Evolutionary conservation across 2,329 filamentous ascomycete species (phyloP).

Genomic region (Onygenales sp.): DNA sequence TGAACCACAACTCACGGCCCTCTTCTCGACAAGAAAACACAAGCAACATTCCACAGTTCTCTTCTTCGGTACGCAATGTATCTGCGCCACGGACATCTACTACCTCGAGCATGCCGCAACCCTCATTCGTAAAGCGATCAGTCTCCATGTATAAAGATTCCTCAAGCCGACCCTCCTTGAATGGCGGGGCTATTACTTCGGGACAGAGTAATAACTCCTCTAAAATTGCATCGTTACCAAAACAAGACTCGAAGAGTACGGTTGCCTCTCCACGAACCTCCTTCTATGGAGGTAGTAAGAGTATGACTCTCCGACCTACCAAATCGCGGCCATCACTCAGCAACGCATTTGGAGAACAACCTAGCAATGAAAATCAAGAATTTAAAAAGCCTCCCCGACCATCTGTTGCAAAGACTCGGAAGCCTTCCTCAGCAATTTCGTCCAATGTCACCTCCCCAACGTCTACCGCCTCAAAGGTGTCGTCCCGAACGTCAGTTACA

Average conservation of each 20-base stretch:
- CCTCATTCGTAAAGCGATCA: constrained; percentile 10
- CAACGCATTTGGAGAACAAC: constrained; percentile 48
- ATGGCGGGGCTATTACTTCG: background rate
- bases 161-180: constrained; percentile 7
- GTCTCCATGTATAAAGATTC: constrained; percentile 3
- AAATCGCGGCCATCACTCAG: constrained; percentile 45
- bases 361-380: constrained; percentile 23
- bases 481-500: constrained; percentile 20
- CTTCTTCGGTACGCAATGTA: constrained; percentile 24
- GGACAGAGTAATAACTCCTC: background rate
- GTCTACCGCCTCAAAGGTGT: constrained; percentile 22
- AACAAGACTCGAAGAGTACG: constrained; percentile 2
- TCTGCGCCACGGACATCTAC: constrained; percentile 23
- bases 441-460: constrained; percentile 22
- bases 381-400: constrained; percentile 29
- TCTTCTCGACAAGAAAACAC: constrained; percentile 44
- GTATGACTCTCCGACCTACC: constrained; percentile 33
- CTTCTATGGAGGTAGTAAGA: constrained; percentile 37
- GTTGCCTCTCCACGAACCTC: background rate
- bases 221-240: background rate
- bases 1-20: constrained; percentile 16
- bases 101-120: constrained; percentile 14
- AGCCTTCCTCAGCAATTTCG: constrained; percentile 21
- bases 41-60: constrained; percentile 32
- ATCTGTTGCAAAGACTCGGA: constrained; percentile 31